Percentiles rank a stretch among this genome's conserved stretches.
These are phyloP conservation scores for Gossypium armourianum DNA, from an alignment of 441 rosid genomes.

Conservation along the genomic window DNA sequence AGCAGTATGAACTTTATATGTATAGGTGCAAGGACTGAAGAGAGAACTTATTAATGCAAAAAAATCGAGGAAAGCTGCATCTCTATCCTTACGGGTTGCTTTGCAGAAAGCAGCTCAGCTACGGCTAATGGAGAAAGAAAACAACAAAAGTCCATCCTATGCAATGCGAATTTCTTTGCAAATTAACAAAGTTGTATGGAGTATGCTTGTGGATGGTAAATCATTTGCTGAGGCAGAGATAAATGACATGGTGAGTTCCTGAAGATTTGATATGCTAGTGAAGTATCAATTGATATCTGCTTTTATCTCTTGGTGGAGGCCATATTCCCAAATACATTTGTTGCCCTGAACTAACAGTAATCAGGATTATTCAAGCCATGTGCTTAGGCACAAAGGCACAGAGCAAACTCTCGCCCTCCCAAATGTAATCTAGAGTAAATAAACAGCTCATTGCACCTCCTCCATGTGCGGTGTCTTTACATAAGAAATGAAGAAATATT, in stretches of 20 bases:
- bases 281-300: not conserved
- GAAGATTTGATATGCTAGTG: constrained; percentile 6
- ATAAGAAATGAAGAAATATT: not conserved
- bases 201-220: constrained; percentile 94
- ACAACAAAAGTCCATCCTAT: constrained; percentile 88
- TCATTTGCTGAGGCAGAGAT: constrained; percentile 96
- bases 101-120: constrained; percentile 83
- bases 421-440: not conserved
- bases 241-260: constrained; percentile 76
- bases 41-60: constrained; percentile 51
- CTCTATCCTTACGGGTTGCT: constrained; percentile 49
- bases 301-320: not conserved
- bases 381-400: constrained; percentile 7
- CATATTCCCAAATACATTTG: not conserved
- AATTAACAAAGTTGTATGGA: constrained; percentile 81
- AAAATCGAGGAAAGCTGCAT: constrained; percentile 65
- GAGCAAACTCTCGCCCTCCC: not conserved
- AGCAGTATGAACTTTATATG: constrained; percentile 11
- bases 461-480: not conserved
- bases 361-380: not conserved
- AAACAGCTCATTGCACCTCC: not conserved
- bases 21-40: constrained; percentile 67
- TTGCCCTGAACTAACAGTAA: not conserved
- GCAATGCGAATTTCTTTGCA: constrained; percentile 92
- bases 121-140: constrained; percentile 79